Conservation (phyloP, 2,329 filamentous ascomycete genomes). For the Exophiala bonariae region DNA sequence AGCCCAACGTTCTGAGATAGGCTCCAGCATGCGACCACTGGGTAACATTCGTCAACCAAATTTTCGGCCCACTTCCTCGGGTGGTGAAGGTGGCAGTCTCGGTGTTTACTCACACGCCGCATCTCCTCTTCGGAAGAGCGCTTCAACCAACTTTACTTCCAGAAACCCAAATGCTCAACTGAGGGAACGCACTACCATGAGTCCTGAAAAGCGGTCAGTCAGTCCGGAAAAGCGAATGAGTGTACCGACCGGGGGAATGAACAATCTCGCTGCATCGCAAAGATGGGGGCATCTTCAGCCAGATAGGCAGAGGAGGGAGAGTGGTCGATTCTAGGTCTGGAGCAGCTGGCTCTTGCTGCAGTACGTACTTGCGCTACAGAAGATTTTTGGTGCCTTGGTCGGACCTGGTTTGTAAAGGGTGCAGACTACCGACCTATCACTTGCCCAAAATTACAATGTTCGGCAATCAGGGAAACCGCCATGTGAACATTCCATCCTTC, state of each 20-base stretch:
- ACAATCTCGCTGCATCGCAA: constrained; percentile 34
- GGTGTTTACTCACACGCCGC: constrained; percentile 78
- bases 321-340: constrained; percentile 29
- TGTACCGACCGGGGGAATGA: constrained; percentile 36
- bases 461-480: constrained; percentile 6
- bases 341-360: not conserved
- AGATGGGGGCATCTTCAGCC: constrained; percentile 34
- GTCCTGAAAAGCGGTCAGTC: constrained; percentile 38
- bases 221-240: constrained; percentile 47
- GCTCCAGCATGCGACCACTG: constrained; percentile 43
- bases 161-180: constrained; percentile 35
- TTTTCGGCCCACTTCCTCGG: constrained; percentile 45
- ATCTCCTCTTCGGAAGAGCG: constrained; percentile 80
- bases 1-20: constrained; percentile 48
- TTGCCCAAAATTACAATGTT: no score
- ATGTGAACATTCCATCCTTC: constrained; percentile 12
- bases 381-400: no score
- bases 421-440: no score
- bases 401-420: no score
- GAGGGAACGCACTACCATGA: constrained; percentile 18
- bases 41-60: constrained; percentile 57
- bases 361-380: no score
- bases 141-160: constrained; percentile 54
- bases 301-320: constrained; percentile 30
- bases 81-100: constrained; percentile 71